A percentile compares a stretch with the other conserved stretches of the same genome.
Conservation (phyloP, 1,284 basidiomycete species). For the Coniophora puteana region DNA sequence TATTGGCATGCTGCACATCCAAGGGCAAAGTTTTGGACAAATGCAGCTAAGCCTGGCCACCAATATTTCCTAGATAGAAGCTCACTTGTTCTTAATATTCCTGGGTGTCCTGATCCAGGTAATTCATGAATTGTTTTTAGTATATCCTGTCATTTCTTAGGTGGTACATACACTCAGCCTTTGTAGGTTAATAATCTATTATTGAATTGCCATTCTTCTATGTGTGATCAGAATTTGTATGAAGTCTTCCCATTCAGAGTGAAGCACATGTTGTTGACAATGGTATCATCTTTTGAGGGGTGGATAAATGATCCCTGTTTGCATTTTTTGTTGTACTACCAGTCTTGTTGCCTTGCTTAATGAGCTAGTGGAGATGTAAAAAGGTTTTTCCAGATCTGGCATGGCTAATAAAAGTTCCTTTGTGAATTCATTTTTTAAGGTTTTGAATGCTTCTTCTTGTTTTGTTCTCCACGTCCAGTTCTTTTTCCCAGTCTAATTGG, state of each 20-base stretch:
- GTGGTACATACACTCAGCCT: constrained; percentile 20
- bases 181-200: constrained; percentile 10
- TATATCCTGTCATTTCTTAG: constrained; percentile 6
- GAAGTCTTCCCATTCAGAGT: too few species aligned
- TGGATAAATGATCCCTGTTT: too few species aligned
- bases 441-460: neutral
- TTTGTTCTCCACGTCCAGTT: too few species aligned
- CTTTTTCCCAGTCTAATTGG: too few species aligned
- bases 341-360: constrained; percentile 10
- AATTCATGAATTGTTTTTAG: neutral
- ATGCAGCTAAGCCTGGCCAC: constrained; percentile 12
- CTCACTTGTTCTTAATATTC: constrained; percentile 8
- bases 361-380: constrained; percentile 9
- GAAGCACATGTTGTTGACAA: too few species aligned
- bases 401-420: neutral
- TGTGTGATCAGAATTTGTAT: too few species aligned
- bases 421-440: neutral
- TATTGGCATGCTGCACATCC: constrained; percentile 10
- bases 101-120: constrained; percentile 10
- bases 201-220: neutral
- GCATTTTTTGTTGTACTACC: constrained; percentile 23
- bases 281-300: constrained; percentile 1
- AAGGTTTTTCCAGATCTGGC: neutral
- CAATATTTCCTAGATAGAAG: constrained; percentile 6
- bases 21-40: constrained; percentile 7